phyloP scores from a whole-genome alignment of 768 basidiomycete species.

The Sistotremastrum niveocremeum region DNA sequence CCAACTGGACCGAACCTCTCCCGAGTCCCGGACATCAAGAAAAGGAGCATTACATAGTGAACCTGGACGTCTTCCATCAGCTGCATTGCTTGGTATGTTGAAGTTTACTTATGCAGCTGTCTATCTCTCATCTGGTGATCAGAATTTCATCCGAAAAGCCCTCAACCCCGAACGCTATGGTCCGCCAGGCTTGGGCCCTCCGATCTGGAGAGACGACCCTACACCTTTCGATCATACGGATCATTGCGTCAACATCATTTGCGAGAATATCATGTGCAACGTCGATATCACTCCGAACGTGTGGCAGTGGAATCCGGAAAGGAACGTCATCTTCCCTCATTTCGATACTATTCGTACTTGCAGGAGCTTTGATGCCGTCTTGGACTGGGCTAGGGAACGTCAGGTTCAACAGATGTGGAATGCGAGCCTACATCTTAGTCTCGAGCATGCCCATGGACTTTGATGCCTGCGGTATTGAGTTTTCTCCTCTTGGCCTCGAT shows the following conservation, averaged over 20 bases:
- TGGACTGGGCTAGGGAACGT: constrained; percentile 9
- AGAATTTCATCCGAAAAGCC: background rate
- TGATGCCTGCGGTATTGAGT: too few relatives aligned
- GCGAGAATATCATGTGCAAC: constrained; percentile 14
- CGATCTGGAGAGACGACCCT: too few relatives aligned
- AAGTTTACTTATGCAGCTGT: background rate
- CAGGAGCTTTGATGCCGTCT: constrained; percentile 11
- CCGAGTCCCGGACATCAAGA: constrained; percentile 4
- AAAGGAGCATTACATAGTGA: constrained; percentile 11
- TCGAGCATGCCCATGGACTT: too few relatives aligned
- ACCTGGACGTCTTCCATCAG: constrained; percentile 17
- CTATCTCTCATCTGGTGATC: background rate
- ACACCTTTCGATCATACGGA: constrained; percentile 5
- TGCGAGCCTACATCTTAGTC: too few relatives aligned
- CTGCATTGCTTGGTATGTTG: constrained; percentile 14
- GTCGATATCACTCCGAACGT: constrained; percentile 13
- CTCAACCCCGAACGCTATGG: background rate
- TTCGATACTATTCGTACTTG: constrained; percentile 10
- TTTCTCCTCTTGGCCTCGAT: too few relatives aligned
- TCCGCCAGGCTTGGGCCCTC: too few relatives aligned
- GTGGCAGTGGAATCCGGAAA: constrained; percentile 16
- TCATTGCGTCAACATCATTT: constrained; percentile 16
- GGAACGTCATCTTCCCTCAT: too few relatives aligned
- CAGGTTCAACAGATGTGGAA: too few relatives aligned
- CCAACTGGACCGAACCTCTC: constrained; percentile 12